These are phyloP conservation scores for Rhizopogon rudus DNA, from an alignment of 768 basidiomycete species.

Conservation along the genomic window DNA sequence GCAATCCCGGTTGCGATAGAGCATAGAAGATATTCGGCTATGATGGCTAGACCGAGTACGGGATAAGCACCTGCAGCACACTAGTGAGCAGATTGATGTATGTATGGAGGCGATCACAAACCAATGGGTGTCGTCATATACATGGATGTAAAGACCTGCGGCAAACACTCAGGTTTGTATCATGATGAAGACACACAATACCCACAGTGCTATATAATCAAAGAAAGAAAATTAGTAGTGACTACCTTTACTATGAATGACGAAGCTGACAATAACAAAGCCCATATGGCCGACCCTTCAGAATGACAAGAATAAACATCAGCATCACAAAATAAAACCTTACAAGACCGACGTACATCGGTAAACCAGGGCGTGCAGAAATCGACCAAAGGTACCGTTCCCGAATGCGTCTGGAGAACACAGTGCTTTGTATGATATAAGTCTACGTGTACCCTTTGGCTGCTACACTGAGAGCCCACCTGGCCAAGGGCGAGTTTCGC, in stretches of 20 bases:
- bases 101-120: conserved; percentile 26
- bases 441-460: background rate
- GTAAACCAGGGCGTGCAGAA: conserved; percentile 54
- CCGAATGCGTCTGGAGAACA: conserved; percentile 57
- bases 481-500: background rate
- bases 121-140: conserved; percentile 42
- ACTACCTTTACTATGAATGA: background rate
- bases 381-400: conserved; percentile 50
- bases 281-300: conserved; percentile 50
- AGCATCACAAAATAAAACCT: background rate
- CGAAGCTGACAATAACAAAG: conserved; percentile 54
- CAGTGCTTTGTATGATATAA: conserved; percentile 24
- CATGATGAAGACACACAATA: background rate
- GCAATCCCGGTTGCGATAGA: conserved; percentile 46
- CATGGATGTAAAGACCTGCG: conserved; percentile 37
- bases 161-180: background rate
- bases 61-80: conserved; percentile 33
- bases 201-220: conserved; percentile 17
- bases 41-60: conserved; percentile 47
- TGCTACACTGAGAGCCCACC: conserved; percentile 5
- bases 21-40: conserved; percentile 58
- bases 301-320: conserved; percentile 2
- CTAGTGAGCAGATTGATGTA: background rate
- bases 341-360: conserved; percentile 30
- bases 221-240: background rate